Conservation (phyloP, 495 filamentous ascomycete genomes). For the Usnea hakonensis region DNA sequence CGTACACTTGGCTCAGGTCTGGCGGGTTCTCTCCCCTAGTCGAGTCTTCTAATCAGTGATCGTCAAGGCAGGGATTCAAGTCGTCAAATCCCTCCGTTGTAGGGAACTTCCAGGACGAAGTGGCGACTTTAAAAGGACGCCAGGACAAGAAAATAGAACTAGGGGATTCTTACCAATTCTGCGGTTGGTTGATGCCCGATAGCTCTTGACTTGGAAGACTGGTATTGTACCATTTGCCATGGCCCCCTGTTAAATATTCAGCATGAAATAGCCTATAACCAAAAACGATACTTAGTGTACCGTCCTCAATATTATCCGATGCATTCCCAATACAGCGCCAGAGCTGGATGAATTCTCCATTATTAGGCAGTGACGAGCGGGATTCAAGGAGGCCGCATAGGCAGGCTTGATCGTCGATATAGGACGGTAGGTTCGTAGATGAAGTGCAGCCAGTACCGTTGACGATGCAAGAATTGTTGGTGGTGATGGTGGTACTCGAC, state of each 20-base stretch:
- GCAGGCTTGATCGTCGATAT: constrained; percentile 15
- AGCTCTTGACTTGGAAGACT: constrained; percentile 19
- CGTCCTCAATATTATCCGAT: constrained; percentile 11
- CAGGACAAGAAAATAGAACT: background rate
- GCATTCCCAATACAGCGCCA: constrained; percentile 21
- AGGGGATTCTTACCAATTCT: constrained; percentile 9
- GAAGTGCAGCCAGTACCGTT: constrained; percentile 15
- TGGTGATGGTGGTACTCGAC: constrained; percentile 10
- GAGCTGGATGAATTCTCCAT: constrained; percentile 12
- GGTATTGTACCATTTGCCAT: constrained; percentile 22
- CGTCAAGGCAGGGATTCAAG: background rate
- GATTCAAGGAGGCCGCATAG: constrained; percentile 21
- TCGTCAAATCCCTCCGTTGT: background rate
- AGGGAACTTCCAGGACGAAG: background rate
- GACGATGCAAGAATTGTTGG: constrained; percentile 16
- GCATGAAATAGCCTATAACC: too few relatives aligned
- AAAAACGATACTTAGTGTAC: too few relatives aligned
- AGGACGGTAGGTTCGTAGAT: constrained; percentile 17
- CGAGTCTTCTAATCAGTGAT: background rate
- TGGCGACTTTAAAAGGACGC: background rate
- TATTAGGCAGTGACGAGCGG: constrained; percentile 10
- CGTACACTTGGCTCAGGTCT: constrained; percentile 14
- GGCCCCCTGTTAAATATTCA: too few relatives aligned
- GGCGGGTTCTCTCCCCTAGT: constrained; percentile 19
- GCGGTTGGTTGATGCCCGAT: constrained; percentile 19